Conservation (phyloP, 441 rosid genomes). For the Bocquillonia castaneifolia region DNA sequence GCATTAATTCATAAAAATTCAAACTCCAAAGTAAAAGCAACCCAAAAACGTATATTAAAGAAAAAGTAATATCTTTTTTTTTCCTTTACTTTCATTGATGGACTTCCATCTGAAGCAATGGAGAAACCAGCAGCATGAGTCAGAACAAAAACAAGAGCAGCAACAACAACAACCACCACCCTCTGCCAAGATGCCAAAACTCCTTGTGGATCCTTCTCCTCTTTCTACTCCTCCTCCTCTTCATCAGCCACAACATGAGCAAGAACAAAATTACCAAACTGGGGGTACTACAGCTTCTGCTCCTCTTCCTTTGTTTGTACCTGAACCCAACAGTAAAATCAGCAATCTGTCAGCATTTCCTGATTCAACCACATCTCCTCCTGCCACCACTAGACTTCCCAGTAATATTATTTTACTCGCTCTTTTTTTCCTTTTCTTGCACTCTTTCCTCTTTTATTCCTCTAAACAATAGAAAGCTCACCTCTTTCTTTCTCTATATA, state of each 20-base stretch:
- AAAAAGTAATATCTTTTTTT: slow-evolving; percentile 24
- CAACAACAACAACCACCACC: slow-evolving; percentile 44
- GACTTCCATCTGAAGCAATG: slow-evolving; percentile 88
- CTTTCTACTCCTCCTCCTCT: not conserved
- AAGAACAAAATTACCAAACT: slow-evolving; percentile 25
- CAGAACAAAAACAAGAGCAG: slow-evolving; percentile 32
- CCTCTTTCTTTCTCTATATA: too few species aligned
- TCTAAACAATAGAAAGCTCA: too few species aligned
- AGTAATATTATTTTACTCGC: slow-evolving; percentile 35
- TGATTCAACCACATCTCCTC: slow-evolving; percentile 31
- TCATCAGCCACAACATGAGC: too few species aligned
- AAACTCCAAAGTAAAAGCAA: slow-evolving; percentile 16
- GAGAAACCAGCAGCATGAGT: slow-evolving; percentile 66
- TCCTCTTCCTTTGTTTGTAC: slow-evolving; percentile 57
- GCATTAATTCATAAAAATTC: not conserved
- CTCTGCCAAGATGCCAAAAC: slow-evolving; percentile 62
- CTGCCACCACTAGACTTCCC: slow-evolving; percentile 38
- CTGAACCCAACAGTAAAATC: slow-evolving; percentile 50
- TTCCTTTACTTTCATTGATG: too few species aligned
- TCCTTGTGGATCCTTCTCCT: slow-evolving; percentile 28
- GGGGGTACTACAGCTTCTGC: slow-evolving; percentile 40
- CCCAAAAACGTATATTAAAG: slow-evolving; percentile 23
- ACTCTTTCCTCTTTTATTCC: not conserved
- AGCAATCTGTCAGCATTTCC: slow-evolving; percentile 50
- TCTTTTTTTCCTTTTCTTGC: slow-evolving; percentile 10